Conservation (phyloP, 192 early-diverging fungal species). For the Paraglomus brasilianum region DNA sequence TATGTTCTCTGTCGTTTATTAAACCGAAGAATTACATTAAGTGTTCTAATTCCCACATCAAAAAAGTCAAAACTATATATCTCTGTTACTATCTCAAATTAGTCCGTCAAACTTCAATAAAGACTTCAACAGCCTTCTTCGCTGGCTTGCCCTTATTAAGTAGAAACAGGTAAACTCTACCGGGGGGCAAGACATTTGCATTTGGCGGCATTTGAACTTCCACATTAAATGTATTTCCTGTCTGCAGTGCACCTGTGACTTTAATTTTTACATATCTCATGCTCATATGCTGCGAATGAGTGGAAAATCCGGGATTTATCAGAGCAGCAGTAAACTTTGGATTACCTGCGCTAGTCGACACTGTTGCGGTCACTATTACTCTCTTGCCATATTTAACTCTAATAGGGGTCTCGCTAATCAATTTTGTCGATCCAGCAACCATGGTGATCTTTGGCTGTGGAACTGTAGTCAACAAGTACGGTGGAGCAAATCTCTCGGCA, state of each 20-base stretch:
- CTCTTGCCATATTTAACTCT: slow-evolving; percentile 31
- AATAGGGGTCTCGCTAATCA: slow-evolving; percentile 24
- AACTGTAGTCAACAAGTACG: slow-evolving; percentile 47
- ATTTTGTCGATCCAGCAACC: not conserved
- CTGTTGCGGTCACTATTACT: slow-evolving; percentile 27
- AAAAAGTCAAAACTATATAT: too few relatives aligned
- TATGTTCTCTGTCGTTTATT: too few relatives aligned
- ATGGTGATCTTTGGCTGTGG: slow-evolving; percentile 35
- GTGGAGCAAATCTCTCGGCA: slow-evolving; percentile 56
- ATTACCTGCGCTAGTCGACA: slow-evolving; percentile 23
- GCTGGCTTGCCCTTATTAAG: slow-evolving; percentile 51
- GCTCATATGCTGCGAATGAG: slow-evolving; percentile 57
- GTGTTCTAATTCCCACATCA: too few relatives aligned
- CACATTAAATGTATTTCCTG: slow-evolving; percentile 36
- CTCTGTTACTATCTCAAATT: too few relatives aligned
- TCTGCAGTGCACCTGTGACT: slow-evolving; percentile 12
- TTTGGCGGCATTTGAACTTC: slow-evolving; percentile 50
- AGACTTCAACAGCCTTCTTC: slow-evolving; percentile 1
- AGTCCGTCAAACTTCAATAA: too few relatives aligned
- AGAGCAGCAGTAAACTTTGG: slow-evolving; percentile 44
- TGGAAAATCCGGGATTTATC: slow-evolving; percentile 51
- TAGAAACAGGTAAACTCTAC: slow-evolving; percentile 48
- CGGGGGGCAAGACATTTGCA: slow-evolving; percentile 57
- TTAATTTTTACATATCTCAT: slow-evolving; percentile 41
- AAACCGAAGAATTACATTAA: too few relatives aligned